Percentiles rank a stretch among this genome's conserved stretches.
These are phyloP conservation scores for Iris pallida DNA, from an alignment of 116 monocot genomes.

Conservation along the genomic window DNA sequence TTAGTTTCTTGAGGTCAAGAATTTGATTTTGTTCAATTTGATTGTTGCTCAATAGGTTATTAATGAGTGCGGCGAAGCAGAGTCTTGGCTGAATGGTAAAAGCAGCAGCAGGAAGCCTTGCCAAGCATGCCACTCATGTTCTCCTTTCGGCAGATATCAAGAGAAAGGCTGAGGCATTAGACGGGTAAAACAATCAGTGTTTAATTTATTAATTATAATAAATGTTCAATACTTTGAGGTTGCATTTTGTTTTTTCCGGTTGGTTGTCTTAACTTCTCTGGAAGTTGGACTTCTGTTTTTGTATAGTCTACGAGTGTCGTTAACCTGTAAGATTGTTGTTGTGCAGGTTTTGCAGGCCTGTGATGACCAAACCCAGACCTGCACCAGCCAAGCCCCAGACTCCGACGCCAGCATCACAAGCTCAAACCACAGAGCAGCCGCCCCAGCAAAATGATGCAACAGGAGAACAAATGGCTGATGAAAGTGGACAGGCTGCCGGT, in stretches of 20 bases:
- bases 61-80: constrained; percentile 67
- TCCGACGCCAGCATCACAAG: constrained; percentile 37
- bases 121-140: constrained; percentile 66
- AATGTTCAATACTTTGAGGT: no score
- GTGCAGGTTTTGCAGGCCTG: constrained; percentile 66
- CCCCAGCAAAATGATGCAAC: constrained; percentile 2
- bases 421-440: constrained; percentile 24
- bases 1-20: no score
- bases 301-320: no score
- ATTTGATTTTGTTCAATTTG: background rate
- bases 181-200: constrained; percentile 46
- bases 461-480: constrained; percentile 10
- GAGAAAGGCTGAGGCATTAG: constrained; percentile 63
- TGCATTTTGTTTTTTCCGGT: no score
- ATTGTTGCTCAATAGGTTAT: constrained; percentile 40
- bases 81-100: constrained; percentile 73
- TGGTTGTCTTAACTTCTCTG: no score
- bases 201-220: no score
- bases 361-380: constrained; percentile 71
- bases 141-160: constrained; percentile 60
- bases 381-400: constrained; percentile 59
- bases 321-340: background rate
- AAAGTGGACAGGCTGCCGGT: background rate
- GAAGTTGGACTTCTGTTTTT: no score
- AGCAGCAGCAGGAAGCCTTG: constrained; percentile 73